Conservation (phyloP, 1,284 basidiomycete species). For the Austroboletus novae-zelandiae region DNA sequence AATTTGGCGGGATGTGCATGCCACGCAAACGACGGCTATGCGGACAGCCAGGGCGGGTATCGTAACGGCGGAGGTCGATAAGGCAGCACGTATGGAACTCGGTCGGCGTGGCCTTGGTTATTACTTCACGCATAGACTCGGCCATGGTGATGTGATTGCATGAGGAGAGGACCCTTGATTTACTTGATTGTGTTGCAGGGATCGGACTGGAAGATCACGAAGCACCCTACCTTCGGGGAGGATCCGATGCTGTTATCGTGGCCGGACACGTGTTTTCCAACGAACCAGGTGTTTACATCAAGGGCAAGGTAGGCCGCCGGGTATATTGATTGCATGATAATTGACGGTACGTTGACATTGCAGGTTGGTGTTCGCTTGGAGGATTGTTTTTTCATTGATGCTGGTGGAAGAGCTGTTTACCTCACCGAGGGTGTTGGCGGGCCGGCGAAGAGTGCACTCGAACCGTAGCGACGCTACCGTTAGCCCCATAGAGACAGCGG, state of each 20-base stretch:
- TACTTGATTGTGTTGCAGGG: conserved; percentile 41
- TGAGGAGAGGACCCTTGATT: conserved; percentile 11
- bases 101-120: conserved; percentile 43
- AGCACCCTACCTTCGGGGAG: conserved; percentile 74
- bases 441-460: conserved; percentile 50
- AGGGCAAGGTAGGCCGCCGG: conserved; percentile 52
- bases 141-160: conserved; percentile 54
- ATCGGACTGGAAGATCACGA: conserved; percentile 85
- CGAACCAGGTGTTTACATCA: conserved; percentile 83
- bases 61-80: conserved; percentile 59
- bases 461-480: conserved; percentile 35
- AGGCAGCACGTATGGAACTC: conserved; percentile 60
- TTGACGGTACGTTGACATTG: conserved; percentile 5
- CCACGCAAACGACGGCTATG: conserved; percentile 63
- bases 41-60: conserved; percentile 46
- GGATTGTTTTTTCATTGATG: conserved; percentile 74
- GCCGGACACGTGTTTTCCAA: conserved; percentile 76
- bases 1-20: conserved; percentile 68
- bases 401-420: conserved; percentile 51
- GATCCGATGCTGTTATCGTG: conserved; percentile 55
- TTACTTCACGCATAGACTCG: conserved; percentile 81
- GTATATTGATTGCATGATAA: not conserved
- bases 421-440: conserved; percentile 66
- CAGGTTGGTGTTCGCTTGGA: conserved; percentile 75
- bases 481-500: conserved; percentile 18